Evolutionary conservation across 192 early-diverging fungal species (phyloP).

Genomic region (Anaeromyces robustus): DNA sequence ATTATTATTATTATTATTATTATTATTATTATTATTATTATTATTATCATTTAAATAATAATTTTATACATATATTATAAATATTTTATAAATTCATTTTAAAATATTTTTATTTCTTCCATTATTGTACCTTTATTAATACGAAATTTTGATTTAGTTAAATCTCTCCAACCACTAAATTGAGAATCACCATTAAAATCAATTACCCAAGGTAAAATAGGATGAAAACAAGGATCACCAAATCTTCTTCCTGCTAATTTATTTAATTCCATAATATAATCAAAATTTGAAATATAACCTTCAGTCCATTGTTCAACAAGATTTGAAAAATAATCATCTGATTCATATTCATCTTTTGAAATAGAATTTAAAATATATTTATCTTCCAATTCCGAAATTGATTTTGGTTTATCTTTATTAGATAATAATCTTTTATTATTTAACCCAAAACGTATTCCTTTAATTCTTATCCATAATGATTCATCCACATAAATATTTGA

Average conservation of each 20-base stretch:
- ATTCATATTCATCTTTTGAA: neutral
- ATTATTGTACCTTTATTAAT: conserved; percentile 26
- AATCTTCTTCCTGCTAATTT: conserved; percentile 24
- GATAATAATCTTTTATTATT: conserved; percentile 25
- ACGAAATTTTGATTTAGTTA: conserved; percentile 47
- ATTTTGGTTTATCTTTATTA: conserved; percentile 30
- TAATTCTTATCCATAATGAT: neutral
- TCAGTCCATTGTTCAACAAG: neutral
- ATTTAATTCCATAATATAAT: conserved; percentile 3
- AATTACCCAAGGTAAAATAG: conserved; percentile 53
- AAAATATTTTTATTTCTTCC: too few relatives aligned
- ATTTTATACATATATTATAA: too few relatives aligned
- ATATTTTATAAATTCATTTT: too few relatives aligned
- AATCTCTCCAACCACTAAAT: conserved; percentile 35
- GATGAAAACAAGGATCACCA: conserved; percentile 51
- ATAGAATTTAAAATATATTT: neutral
- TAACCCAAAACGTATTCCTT: conserved; percentile 35
- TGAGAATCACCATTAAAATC: conserved; percentile 36
- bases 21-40: too few relatives aligned
- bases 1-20: too few relatives aligned
- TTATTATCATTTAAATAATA: too few relatives aligned
- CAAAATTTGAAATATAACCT: neutral
- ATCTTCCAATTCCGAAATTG: conserved; percentile 21
- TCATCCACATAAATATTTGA: neutral
- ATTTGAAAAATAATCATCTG: neutral